phyloP scores from a whole-genome alignment of 768 basidiomycete species.

The Psilocybe cyanescens region DNA sequence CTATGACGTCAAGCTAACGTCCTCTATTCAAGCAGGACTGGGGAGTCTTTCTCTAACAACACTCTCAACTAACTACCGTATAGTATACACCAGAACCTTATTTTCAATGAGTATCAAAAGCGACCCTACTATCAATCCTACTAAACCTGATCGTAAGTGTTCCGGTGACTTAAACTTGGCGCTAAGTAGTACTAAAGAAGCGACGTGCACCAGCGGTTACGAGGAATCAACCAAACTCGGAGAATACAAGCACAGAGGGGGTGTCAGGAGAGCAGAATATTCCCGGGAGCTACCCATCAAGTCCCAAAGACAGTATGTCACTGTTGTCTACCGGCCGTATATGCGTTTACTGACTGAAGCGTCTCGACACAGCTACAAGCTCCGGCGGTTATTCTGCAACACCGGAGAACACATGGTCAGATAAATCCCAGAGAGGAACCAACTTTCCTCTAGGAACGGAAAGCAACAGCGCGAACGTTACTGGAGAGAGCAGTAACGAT shows the following conservation, averaged over 20 bases:
- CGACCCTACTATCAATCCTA: constrained; percentile 12
- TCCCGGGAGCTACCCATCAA: constrained; percentile 15
- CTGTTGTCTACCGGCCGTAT: no score
- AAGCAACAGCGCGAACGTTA: neutral
- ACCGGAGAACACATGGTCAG: constrained; percentile 17
- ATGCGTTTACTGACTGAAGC: no score
- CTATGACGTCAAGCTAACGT: constrained; percentile 4
- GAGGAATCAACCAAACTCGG: constrained; percentile 16
- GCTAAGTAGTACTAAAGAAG: neutral
- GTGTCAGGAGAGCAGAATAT: constrained; percentile 3
- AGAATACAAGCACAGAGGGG: constrained; percentile 12
- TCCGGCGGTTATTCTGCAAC: constrained; percentile 19
- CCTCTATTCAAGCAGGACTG: neutral
- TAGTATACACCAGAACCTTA: neutral
- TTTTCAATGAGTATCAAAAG: constrained; percentile 15
- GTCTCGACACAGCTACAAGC: constrained; percentile 8
- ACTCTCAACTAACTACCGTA: neutral
- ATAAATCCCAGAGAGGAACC: constrained; percentile 13
- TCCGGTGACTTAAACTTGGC: neutral
- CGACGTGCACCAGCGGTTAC: constrained; percentile 10
- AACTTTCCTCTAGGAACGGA: constrained; percentile 9
- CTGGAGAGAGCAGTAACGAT: neutral
- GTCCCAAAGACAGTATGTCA: constrained; percentile 10
- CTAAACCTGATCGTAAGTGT: constrained; percentile 16
- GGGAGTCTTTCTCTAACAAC: neutral